phyloP scores from a whole-genome alignment of 495 filamentous ascomycete genomes.

The Xylaria acuta region DNA sequence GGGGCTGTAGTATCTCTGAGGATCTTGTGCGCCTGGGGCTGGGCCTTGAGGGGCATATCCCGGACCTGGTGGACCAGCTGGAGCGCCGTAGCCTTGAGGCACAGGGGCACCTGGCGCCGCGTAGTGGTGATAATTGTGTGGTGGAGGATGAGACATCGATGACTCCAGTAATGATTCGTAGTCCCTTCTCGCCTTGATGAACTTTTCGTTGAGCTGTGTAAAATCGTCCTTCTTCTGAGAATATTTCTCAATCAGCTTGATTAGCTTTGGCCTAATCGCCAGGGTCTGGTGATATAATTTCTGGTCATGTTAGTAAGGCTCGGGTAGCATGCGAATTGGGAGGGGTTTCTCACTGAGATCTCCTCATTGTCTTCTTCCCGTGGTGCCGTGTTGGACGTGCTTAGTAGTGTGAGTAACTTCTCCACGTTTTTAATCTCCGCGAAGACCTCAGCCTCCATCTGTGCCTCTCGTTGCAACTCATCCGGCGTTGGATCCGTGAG shows the following conservation, averaged over 20 bases:
- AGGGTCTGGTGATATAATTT: conserved; percentile 92
- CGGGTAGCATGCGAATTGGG: not conserved
- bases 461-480: conserved; percentile 92
- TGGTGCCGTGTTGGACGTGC: conserved; percentile 89
- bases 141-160: conserved; percentile 89
- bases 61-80: conserved; percentile 46
- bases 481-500: conserved; percentile 92
- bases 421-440: conserved; percentile 98
- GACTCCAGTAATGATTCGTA: conserved; percentile 95
- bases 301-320: conserved; percentile 44
- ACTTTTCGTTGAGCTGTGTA: conserved; percentile 97
- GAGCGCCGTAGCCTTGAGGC: conserved; percentile 66
- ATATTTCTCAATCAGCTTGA: conserved; percentile 98
- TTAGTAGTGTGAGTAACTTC: conserved; percentile 90
- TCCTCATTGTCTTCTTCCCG: conserved; percentile 90
- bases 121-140: conserved; percentile 69
- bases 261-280: conserved; percentile 93
- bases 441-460: conserved; percentile 98
- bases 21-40: conserved; percentile 62
- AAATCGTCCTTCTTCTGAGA: conserved; percentile 99
- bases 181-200: conserved; percentile 96
- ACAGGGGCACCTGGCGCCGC: conserved; percentile 62
- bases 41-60: conserved; percentile 56
- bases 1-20: conserved; percentile 75
- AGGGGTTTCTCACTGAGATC: conserved; percentile 68